Base-by-base conservation (phyloP, 2,329 filamentous ascomycete genomes). In the Curvularia verruculosa region DNA sequence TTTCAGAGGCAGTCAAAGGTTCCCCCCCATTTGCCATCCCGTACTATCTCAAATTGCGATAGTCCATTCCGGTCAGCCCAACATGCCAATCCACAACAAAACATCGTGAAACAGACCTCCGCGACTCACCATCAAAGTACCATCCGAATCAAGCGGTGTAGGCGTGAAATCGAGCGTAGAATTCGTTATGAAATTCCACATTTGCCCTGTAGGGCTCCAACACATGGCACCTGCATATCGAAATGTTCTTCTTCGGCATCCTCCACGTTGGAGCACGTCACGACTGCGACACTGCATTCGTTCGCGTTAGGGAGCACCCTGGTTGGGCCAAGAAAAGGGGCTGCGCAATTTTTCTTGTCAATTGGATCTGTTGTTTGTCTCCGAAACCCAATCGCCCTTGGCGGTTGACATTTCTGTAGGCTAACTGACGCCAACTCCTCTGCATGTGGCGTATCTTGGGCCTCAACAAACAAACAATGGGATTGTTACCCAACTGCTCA, bases 381-480 rank as follows among this genome's bases (percentile, higher is more conserved):
- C 15, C 26, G 26, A 12, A 19, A 19, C 19, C 41, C 24, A 28
- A 45, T 45, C 24, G 41, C 24, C n/a, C 41, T 8, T 12, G 9
- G 24, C 24, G 41, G 24, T 28, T 18, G 26, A n/a, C 24, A 18
- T 19, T 29, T 45, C 24, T 28, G 15, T 28, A 28, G 41, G 41
- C 9, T 18, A 29, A 45, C 18, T 10, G 8, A 28, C 24, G 41
- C 41, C 24, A 28, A 45, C n/a, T 45, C 41, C 24, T 18, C 23
- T 45, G 41, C 41, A 45, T 28, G 41, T 24, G 41, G 41, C 41
- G 24, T 15, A 45, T 28, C 23, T 45, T 45, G 41, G 41, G 41
- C 41, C 41, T 45, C 41, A 45, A 45, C 41, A 29, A 45, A 29
- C 41, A 21, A 28, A 41, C 7, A 29, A 28, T 45, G 3, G 24